A percentile compares a stretch with the other conserved stretches of the same genome.
Conservation (phyloP, 768 basidiomycete genomes). For the Russula emetica region DNA sequence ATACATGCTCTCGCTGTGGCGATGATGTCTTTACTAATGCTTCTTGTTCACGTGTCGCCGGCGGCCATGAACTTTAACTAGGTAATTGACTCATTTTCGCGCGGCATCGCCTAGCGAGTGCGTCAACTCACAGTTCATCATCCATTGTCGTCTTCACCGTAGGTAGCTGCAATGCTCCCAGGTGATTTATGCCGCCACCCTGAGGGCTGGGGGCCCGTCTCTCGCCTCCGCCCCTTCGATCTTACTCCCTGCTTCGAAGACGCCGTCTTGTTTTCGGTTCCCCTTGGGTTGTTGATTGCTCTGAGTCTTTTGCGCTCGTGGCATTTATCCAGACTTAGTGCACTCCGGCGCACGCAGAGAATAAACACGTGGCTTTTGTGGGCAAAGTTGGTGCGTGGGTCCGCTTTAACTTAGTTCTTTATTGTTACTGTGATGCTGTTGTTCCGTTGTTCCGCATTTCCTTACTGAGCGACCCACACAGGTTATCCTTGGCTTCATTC, state of each 20-base stretch:
- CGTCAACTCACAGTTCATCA: background rate
- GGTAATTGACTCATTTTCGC: too few relatives aligned
- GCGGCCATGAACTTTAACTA: background rate
- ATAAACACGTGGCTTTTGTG: conserved; percentile 48
- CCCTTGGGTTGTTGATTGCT: conserved; percentile 47
- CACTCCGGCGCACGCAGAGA: conserved; percentile 39
- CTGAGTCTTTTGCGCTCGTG: conserved; percentile 40
- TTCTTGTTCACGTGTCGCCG: background rate
- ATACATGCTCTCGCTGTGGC: background rate
- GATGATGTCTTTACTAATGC: background rate
- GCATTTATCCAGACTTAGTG: conserved; percentile 31
- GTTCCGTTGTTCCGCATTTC: background rate
- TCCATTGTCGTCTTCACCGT: background rate
- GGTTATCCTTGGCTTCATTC: conserved; percentile 47
- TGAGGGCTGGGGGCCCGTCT: conserved; percentile 66
- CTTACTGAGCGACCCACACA: conserved; percentile 31
- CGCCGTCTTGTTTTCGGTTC: conserved; percentile 53
- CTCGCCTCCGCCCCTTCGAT: conserved; percentile 62
- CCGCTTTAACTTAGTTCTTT: background rate
- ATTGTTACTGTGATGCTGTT: background rate
- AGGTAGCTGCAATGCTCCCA: background rate
- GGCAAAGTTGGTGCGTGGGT: conserved; percentile 60
- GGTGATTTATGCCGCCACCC: conserved; percentile 44
- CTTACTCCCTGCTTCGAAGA: conserved; percentile 80
- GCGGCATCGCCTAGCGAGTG: too few relatives aligned